Evolutionary conservation across 1,139 yeast genomes (phyloP), one percentile per base, ranked within the genome.

Genomic region (Geotrichum phurueaensis): DNA sequence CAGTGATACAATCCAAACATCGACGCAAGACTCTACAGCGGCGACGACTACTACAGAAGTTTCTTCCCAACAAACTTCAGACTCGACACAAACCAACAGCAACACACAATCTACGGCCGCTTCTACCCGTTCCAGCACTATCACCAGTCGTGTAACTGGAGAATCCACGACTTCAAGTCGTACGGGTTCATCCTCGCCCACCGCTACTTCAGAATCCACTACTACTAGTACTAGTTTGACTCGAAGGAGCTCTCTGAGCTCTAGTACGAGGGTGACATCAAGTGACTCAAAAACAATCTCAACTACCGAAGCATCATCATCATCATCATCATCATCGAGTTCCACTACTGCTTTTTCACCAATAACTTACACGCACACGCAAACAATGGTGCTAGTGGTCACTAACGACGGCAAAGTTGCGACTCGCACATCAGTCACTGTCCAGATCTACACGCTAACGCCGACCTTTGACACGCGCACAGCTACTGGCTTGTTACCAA

Each of bases 381-480:
- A 58, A n/a, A 61, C 64, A 1, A 51, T 51, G 39, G 43, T 61
- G 39, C 10, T 59, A 6, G 20, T 61, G 1, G 36, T 61, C 13
- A 61, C 64, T 1, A 51, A 50, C 15, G n/a, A 31, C 4, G 58
- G 57, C 10, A 54, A 50, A 5, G 59, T 60, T 20, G 60, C 62
- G 7, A 61, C 64, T 2, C 45, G 49, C 2, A 61, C 64, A 4
- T 58, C 61, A 3, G 53, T 59, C 20, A 52, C 62, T 3, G 51
- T 59, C 1, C 25, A 59, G 4, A 9, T 7, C 15, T 59, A 54
- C 36, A 61, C 64, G 13, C 53, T 61, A 10, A 61, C 64, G 15
- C 64, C 64, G 6, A 59, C 64, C 1, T 61, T 61, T 55, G 64
- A 61, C 43, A 55, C 61, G 20, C 57, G 59, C n/a, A 57, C 64